phyloP scores from a whole-genome alignment of 2,329 filamentous ascomycete genomes.

The Colletotrichum tamarilloi region DNA sequence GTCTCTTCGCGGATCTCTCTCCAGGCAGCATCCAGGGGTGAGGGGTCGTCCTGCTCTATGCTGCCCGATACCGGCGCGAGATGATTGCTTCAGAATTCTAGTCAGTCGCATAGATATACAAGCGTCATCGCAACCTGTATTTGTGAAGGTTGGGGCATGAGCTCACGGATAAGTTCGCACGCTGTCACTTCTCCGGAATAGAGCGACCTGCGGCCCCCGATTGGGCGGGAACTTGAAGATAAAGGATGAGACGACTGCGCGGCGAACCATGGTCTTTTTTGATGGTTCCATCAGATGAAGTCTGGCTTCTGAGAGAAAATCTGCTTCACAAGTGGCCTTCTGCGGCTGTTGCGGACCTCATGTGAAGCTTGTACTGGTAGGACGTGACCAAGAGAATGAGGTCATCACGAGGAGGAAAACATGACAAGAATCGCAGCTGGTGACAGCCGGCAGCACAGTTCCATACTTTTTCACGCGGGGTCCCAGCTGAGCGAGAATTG shows the following conservation, averaged over 20 bases:
- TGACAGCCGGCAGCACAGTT: rapidly evolving
- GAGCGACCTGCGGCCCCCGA: slow-evolving; percentile 61
- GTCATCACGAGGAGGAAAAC: slow-evolving; percentile 1
- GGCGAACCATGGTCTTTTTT: slow-evolving; percentile 34
- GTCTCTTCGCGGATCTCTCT: slow-evolving; percentile 74
- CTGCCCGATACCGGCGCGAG: slow-evolving; percentile 72
- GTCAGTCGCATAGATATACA: not conserved
- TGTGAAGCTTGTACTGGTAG: not conserved
- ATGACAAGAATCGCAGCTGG: not conserved
- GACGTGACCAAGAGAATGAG: not conserved
- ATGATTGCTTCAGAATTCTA: slow-evolving; percentile 54
- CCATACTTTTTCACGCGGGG: no score
- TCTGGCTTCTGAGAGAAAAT: not conserved
- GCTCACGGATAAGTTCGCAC: slow-evolving; percentile 70
- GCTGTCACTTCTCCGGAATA: slow-evolving; percentile 70
- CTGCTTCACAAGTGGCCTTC: not conserved
- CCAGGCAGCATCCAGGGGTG: slow-evolving; percentile 67
- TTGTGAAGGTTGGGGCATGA: not conserved
- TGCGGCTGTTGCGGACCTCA: not conserved
- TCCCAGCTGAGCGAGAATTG: not conserved
- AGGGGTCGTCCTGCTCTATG: slow-evolving; percentile 64
- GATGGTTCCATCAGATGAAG: slow-evolving; percentile 1
- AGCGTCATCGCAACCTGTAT: not conserved
- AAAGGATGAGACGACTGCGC: slow-evolving; percentile 61
- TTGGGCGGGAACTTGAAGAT: slow-evolving; percentile 58